Percentiles rank a stretch among this genome's conserved stretches.
Conservation (phyloP, 1,284 basidiomycete genomes). For the Cutaneotrichosporon mucoides region DNA sequence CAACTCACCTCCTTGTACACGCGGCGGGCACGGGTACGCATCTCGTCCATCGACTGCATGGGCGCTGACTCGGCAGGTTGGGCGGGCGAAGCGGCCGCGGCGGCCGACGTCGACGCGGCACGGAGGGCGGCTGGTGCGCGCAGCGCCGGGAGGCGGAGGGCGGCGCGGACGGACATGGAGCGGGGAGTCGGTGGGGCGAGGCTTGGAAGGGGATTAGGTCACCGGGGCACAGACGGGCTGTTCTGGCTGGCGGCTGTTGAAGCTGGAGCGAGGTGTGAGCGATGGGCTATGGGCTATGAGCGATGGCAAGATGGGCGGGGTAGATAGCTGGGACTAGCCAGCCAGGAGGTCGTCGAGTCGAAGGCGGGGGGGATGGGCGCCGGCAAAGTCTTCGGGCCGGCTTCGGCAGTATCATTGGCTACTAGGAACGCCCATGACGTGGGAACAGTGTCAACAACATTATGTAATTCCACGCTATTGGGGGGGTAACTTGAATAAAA, state of each 20-base stretch:
- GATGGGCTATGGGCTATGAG: not conserved
- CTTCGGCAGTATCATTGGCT: no score
- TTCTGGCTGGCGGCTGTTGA: no score
- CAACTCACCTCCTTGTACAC: slow-evolving; percentile 48
- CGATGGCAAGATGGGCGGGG: not conserved
- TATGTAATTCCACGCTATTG: no score
- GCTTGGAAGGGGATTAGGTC: not conserved
- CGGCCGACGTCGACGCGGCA: slow-evolving; percentile 11
- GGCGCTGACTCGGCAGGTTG: not conserved
- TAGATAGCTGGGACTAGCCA: not conserved
- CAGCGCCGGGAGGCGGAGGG: slow-evolving; percentile 3
- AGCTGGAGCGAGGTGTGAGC: not conserved
- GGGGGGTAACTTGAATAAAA: no score
- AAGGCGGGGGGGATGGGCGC: no score
- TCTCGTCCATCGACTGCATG: slow-evolving; percentile 15
- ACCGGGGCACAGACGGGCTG: not conserved
- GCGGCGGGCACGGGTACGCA: slow-evolving; percentile 41
- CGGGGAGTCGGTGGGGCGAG: not conserved
- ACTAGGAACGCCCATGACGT: no score
- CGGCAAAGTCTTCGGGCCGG: no score
- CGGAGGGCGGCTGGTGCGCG: not conserved
- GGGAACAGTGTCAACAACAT: no score
- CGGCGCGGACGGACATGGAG: slow-evolving; percentile 10
- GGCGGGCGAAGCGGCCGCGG: slow-evolving; percentile 1
- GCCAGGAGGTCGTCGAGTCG: no score